Evolutionary conservation across 768 basidiomycete species (phyloP), one percentile per base, ranked within the genome.

Genomic region (Mycena sanguinolenta): DNA sequence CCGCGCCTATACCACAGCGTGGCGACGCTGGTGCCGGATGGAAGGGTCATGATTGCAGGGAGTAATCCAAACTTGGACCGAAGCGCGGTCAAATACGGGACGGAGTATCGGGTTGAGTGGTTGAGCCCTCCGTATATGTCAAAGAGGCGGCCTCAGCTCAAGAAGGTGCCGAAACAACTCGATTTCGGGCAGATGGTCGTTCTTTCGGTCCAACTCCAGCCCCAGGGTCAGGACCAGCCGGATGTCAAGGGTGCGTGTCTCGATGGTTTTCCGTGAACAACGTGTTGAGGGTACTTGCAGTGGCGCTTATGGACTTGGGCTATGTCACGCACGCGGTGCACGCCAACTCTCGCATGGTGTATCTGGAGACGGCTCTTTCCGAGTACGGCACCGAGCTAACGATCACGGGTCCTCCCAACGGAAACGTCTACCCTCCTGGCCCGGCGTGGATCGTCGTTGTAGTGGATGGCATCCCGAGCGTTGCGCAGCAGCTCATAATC

Each of bases 31-130:
- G 91, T 92, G 10, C 94, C 94, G 9, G 82, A 81, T 34, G 94
- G 90, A 4, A 85, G 87, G 60, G 79, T 95, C 58, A 89, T 95
- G 90, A 89, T 95, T 65, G 90, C 93, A 23, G 94, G 94, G 38
- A 93, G 93, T 69, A 95, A 94, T 75, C 94, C 94, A 28, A 95
- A 95, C 79, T 79, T 95, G 67, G 93, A 95, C 78, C 83, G 92
- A 61, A 94, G 91, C 74, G 91, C 89, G 73, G 74, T 88, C 49
- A 83, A 83, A 76, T 96, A 93, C 77, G 90, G 91, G 34, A 95
- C 95, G 21, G 95, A 97, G 78, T 97, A 97, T 78, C 86, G 95
- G 58, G 92, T 95, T 36, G 96, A 98, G 77, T 91, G 92, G 87
- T 84, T 97, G 72, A 86, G 85, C 62, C 97, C 97, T 0, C 92